Percentiles rank a stretch among this genome's conserved stretches.
These are phyloP conservation scores for Wickerhamiella kurtzmanii DNA, from an alignment of 805 yeast species.

Conservation along the genomic window DNA sequence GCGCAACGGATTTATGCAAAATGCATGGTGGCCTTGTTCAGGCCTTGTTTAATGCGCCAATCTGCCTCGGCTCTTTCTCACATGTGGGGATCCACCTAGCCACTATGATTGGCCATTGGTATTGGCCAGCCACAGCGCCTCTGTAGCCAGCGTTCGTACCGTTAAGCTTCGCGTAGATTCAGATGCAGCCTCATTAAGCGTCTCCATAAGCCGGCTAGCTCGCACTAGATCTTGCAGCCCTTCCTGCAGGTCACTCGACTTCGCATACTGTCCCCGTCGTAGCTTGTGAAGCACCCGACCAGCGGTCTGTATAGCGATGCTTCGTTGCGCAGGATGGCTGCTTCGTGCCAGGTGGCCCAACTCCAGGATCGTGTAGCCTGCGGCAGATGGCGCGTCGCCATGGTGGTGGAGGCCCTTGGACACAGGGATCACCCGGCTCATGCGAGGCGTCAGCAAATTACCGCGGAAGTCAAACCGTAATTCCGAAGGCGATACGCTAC, in stretches of 20 bases:
- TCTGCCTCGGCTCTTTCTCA: too few relatives aligned
- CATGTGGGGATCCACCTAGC: too few relatives aligned
- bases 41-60: too few relatives aligned
- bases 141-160: slow-evolving; percentile 20
- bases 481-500: slow-evolving; percentile 34
- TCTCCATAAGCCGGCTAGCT: slow-evolving; percentile 17
- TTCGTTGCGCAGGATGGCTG: slow-evolving; percentile 68
- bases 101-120: slow-evolving; percentile 1
- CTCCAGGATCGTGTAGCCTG: slow-evolving; percentile 85
- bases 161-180: slow-evolving; percentile 19
- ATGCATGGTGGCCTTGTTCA: too few relatives aligned
- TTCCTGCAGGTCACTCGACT: slow-evolving; percentile 29
- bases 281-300: slow-evolving; percentile 80
- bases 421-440: slow-evolving; percentile 37
- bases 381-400: slow-evolving; percentile 71
- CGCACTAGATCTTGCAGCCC: slow-evolving; percentile 17
- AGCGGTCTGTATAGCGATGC: slow-evolving; percentile 70
- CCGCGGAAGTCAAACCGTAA: slow-evolving; percentile 86
- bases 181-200: slow-evolving; percentile 18
- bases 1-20: too few relatives aligned
- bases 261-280: slow-evolving; percentile 33
- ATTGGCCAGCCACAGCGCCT: slow-evolving; percentile 21
- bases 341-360: slow-evolving; percentile 69
- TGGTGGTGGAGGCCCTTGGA: slow-evolving; percentile 80
- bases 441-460: slow-evolving; percentile 47